phyloP scores from a whole-genome alignment of 2,329 filamentous ascomycete species.

The Penicillium sp. region DNA sequence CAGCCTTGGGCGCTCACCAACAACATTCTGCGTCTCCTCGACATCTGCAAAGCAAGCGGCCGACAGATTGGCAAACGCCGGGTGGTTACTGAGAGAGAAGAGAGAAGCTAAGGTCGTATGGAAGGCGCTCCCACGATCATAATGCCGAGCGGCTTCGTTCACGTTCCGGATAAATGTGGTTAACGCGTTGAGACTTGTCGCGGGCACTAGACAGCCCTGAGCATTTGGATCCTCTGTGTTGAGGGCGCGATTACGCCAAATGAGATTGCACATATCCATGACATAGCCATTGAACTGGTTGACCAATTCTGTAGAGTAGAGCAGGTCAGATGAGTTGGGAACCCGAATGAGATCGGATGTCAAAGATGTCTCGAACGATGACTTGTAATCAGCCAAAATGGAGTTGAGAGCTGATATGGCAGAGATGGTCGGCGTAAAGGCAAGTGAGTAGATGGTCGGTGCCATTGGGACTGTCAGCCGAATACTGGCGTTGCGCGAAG shows the following conservation, averaged over 20 bases:
- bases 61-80: slow-evolving; percentile 42
- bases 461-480: slow-evolving; percentile 64
- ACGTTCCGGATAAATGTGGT: slow-evolving; percentile 38
- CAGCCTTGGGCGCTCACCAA: slow-evolving; percentile 21
- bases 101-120: slow-evolving; percentile 33
- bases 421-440: slow-evolving; percentile 59
- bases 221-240: slow-evolving; percentile 57
- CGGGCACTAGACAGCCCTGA: slow-evolving; percentile 48
- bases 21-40: slow-evolving; percentile 40
- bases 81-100: slow-evolving; percentile 46
- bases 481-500: slow-evolving; percentile 48
- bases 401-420: slow-evolving; percentile 63
- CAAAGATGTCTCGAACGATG: slow-evolving; percentile 61
- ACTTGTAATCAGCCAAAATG: slow-evolving; percentile 67
- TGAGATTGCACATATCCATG: slow-evolving; percentile 78
- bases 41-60: slow-evolving; percentile 44
- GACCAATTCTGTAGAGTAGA: slow-evolving; percentile 56
- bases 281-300: slow-evolving; percentile 74
- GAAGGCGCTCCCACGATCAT: slow-evolving; percentile 27
- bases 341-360: slow-evolving; percentile 33
- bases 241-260: slow-evolving; percentile 73
- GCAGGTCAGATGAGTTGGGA: slow-evolving; percentile 26
- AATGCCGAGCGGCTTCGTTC: slow-evolving; percentile 30
- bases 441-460: slow-evolving; percentile 62
- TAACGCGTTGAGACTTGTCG: slow-evolving; percentile 40